These are phyloP conservation scores for Plantago ovata DNA, from an alignment of 257 asterid species.

Conservation along the genomic window DNA sequence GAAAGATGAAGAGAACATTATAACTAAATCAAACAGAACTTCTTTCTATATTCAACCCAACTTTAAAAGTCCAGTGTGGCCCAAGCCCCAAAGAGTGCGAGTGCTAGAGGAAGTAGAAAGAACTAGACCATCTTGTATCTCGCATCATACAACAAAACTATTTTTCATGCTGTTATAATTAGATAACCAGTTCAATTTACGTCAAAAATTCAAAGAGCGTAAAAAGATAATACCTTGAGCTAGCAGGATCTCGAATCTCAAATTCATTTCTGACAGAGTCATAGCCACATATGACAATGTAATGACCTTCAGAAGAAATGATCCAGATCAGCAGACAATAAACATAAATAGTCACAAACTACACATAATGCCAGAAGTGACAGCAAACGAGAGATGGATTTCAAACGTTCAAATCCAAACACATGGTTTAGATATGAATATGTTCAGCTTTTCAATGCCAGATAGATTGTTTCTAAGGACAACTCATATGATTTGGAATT, in stretches of 20 bases:
- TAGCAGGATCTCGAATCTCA: conserved; percentile 98
- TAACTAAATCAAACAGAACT: neutral
- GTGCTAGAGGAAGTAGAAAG: neutral
- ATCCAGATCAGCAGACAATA: conserved; percentile 14
- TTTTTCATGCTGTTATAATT: neutral
- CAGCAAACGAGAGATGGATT: neutral
- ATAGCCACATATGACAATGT: conserved; percentile 82
- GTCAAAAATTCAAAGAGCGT: neutral
- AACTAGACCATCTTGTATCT: neutral
- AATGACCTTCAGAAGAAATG: conserved; percentile 58
- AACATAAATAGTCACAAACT: no score
- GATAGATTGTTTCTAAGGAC: neutral
- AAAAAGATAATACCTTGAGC: conserved; percentile 56
- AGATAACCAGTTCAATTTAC: conserved; percentile 2
- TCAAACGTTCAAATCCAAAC: conserved; percentile 12
- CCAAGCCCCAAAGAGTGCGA: neutral
- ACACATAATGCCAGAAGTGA: conserved; percentile 1
- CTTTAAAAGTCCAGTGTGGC: neutral
- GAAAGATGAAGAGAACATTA: neutral
- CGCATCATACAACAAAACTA: no score
- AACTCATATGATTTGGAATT: neutral
- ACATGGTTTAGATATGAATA: conserved; percentile 1
- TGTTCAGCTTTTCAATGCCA: neutral
- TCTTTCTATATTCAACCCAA: neutral
- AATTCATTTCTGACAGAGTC: conserved; percentile 71